phyloP scores from a whole-genome alignment of 345 rosid genomes.

The Eucalyptus virginea region DNA sequence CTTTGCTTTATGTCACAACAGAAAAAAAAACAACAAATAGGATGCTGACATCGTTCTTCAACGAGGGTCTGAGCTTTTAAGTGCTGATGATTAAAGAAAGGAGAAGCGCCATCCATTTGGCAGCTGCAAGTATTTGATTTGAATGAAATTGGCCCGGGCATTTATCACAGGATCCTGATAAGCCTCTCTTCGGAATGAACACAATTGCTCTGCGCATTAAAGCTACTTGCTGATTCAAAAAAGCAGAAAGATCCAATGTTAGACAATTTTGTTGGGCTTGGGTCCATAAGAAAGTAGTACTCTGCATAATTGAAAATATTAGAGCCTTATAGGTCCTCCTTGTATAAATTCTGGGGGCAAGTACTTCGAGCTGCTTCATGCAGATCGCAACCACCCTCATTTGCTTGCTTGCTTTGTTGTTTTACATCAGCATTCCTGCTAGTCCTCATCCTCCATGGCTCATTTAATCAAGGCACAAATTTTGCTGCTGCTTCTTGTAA shows the following conservation, averaged over 20 bases:
- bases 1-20: neutral
- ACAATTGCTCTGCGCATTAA: neutral
- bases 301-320: neutral
- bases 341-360: neutral
- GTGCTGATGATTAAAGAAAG: neutral
- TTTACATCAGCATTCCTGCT: neutral
- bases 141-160: neutral
- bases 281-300: neutral
- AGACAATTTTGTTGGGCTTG: neutral
- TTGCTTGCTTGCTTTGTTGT: neutral
- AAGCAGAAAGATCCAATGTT: neutral
- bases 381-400: neutral
- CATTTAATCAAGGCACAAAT: neutral
- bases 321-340: neutral
- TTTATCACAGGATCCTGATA: neutral
- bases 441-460: neutral
- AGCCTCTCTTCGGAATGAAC: neutral
- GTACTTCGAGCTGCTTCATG: neutral
- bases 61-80: neutral
- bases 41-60: neutral
- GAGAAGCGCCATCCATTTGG: neutral
- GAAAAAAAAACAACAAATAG: neutral
- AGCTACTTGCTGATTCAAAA: neutral
- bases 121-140: neutral
- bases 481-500: neutral